Evolutionary conservation across 352 stramenopile genomes (phyloP), one percentile per base, ranked within the genome.

Genomic region (Peronospora belbahrii): DNA sequence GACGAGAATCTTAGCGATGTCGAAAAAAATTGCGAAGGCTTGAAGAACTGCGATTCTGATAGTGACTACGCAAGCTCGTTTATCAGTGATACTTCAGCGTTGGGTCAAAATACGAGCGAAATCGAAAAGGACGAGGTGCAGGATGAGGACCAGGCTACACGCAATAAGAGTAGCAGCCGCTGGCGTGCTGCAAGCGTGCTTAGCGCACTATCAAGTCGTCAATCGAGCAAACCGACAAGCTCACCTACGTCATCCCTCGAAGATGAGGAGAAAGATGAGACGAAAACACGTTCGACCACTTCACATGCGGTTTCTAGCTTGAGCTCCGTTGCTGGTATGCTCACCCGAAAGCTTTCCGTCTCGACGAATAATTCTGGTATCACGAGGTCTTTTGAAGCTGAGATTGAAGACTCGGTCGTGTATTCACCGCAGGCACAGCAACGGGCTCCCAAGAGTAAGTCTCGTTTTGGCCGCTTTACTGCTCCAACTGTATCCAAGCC

Each of bases 31-130:
- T 42, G 49, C 4, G 52, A 64, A 7, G 62, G 56, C 0, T 63
- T 49, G 5, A 65, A 63, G 44, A 72, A 73, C 52, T 74, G 74
- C 17, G 66, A 82, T 42, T 69, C 70, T 0, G 67, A 78, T 36
- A 78, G 70, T 45, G 66, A 78, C 3, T 59, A 61, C 14, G 67
- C 35, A 2, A 74, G 62, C 19, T 78, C 64, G 13, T 59, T 74
- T 8, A 36, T 53, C 4, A 70, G 60, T 45, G 44, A 56, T 22
- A 70, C 54, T 35, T 51, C 56, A 11, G 28, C 59, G 37, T 50
- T 54, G 33, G 27, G 45, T 20, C 28, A 53, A 13, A 42, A 67
- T 19, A 48, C 31, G 2, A 37, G 43, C 30, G 27, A 62, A 37
- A 13, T 52, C 15, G 51, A 62, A 14, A 45, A 52, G 37, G 41